Percentiles rank a stretch among this genome's conserved stretches.
Evolutionary conservation across 2,329 filamentous ascomycete genomes (phyloP).

Genomic region (Cercospora sojina): DNA sequence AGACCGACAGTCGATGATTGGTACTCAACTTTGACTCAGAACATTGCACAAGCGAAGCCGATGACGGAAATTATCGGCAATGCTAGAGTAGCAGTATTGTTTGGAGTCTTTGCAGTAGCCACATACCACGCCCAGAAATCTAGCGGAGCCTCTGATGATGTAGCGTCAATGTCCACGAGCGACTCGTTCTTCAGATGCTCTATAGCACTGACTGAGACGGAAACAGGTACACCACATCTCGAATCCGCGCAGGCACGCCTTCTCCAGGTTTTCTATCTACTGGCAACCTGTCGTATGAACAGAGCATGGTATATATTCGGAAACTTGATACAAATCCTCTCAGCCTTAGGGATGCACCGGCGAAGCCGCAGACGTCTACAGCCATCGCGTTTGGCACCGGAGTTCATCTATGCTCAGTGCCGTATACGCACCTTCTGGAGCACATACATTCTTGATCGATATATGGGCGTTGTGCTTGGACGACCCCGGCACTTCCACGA

Average conservation of each 20-base stretch:
- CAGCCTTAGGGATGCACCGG: background rate
- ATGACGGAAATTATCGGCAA: background rate
- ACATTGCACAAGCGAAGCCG: background rate
- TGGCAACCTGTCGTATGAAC: background rate
- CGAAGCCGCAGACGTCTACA: background rate
- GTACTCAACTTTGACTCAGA: background rate
- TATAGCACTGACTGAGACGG: background rate
- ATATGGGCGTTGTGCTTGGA: constrained; percentile 63
- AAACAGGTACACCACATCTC: background rate
- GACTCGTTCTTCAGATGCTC: background rate
- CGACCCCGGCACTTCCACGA: constrained; percentile 61
- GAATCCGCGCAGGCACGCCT: background rate
- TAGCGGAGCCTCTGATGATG: background rate
- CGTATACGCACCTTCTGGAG: constrained; percentile 63
- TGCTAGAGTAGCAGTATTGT: background rate
- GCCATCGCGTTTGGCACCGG: background rate
- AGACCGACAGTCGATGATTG: constrained; percentile 50
- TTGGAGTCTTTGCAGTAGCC: background rate
- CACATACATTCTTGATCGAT: constrained; percentile 62
- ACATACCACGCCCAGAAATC: background rate
- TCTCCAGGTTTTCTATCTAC: background rate
- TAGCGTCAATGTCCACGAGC: background rate
- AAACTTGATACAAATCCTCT: background rate
- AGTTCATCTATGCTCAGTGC: constrained; percentile 40
- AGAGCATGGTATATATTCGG: background rate